Conservation (phyloP, 176 grass and related monocot species). For the Carex cristatella region DNA sequence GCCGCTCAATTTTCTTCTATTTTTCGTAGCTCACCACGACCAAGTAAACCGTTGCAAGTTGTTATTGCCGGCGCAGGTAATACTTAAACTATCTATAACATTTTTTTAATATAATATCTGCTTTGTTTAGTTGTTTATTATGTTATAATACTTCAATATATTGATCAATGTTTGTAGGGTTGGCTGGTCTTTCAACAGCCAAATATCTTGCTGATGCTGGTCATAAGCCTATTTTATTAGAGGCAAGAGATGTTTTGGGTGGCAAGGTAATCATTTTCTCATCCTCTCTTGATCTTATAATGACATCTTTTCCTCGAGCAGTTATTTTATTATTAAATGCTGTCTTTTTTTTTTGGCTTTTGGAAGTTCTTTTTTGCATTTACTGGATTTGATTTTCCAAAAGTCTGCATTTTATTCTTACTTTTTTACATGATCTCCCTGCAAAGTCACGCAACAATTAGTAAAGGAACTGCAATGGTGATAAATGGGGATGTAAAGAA, state of each 20-base stretch:
- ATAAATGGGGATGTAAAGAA: background rate
- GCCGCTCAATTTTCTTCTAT: slow-evolving; percentile 77
- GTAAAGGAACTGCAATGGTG: background rate
- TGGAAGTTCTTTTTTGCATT: background rate
- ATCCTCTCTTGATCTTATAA: background rate
- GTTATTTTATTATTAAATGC: background rate
- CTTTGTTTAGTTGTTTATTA: background rate
- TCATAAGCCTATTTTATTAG: slow-evolving; percentile 85
- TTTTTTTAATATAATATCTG: background rate
- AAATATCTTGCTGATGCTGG: slow-evolving; percentile 97
- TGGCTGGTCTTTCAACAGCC: slow-evolving; percentile 85
- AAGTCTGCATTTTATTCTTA: background rate
- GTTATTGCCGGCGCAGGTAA: slow-evolving; percentile 95
- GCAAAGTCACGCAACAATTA: background rate
- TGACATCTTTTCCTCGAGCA: background rate
- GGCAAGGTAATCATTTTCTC: slow-evolving; percentile 61
- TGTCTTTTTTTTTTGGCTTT: background rate
- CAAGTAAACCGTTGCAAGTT: slow-evolving; percentile 63
- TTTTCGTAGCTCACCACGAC: slow-evolving; percentile 45
- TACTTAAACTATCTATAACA: background rate
- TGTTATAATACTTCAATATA: background rate
- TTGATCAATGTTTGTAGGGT: slow-evolving; percentile 45
- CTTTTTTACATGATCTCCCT: background rate
- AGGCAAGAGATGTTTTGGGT: slow-evolving; percentile 92
- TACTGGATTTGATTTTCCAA: background rate